Evolutionary conservation across 805 yeast genomes (phyloP).

Genomic region (Candida ficus): DNA sequence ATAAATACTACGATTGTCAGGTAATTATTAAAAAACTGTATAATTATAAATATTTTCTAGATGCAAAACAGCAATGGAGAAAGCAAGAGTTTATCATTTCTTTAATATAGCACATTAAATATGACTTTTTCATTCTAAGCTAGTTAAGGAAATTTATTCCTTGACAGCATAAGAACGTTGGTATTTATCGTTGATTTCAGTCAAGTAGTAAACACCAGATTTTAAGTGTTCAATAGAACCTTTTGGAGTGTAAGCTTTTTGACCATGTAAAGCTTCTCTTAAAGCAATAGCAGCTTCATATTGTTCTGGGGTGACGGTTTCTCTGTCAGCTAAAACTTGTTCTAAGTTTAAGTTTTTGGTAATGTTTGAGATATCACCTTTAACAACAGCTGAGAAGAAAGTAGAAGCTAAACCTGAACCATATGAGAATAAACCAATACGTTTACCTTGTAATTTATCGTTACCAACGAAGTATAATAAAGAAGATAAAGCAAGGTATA

Average conservation of each 20-base stretch:
- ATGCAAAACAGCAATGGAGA: neutral
- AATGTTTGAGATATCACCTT: conserved; percentile 73
- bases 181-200: conserved; percentile 79
- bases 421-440: conserved; percentile 91
- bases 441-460: conserved; percentile 70
- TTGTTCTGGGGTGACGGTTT: conserved; percentile 63
- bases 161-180: conserved; percentile 77
- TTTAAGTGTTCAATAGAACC: conserved; percentile 72
- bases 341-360: conserved; percentile 62
- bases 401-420: conserved; percentile 98
- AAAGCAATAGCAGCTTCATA: conserved; percentile 76
- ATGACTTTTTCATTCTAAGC: neutral
- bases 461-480: conserved; percentile 69
- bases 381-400: conserved; percentile 71
- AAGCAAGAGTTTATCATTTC: no score
- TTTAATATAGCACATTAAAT: conserved; percentile 1
- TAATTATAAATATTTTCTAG: neutral
- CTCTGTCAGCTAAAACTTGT: conserved; percentile 61
- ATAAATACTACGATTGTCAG: no score
- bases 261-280: conserved; percentile 86
- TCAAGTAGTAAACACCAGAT: conserved; percentile 78
- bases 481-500: conserved; percentile 83
- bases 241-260: conserved; percentile 71
- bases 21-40: no score
- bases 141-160: no score